Evolutionary conservation across 257 asterid species (phyloP).

Genomic region (Paraleonurus japonicus): DNA sequence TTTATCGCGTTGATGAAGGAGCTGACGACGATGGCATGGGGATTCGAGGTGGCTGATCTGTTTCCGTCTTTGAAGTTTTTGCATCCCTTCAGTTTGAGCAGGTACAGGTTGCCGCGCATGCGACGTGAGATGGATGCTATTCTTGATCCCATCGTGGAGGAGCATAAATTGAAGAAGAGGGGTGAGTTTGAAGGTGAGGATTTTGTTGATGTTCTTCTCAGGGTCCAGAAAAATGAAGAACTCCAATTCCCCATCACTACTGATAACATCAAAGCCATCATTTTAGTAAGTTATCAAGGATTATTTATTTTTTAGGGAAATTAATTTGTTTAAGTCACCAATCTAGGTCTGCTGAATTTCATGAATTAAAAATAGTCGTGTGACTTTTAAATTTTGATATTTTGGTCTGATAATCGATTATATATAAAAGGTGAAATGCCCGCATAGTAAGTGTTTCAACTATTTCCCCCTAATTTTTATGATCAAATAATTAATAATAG

Average conservation of each 20-base stretch:
- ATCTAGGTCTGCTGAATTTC: too few relatives aligned
- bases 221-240: slow-evolving; percentile 10
- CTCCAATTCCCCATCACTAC: slow-evolving; percentile 22
- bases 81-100: not conserved
- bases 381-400: too few relatives aligned
- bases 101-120: not conserved
- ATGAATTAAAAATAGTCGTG: too few relatives aligned
- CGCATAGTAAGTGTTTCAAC: too few relatives aligned
- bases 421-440: too few relatives aligned
- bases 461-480: too few relatives aligned
- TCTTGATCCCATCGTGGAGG: not conserved
- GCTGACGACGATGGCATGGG: not conserved
- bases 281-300: slow-evolving; percentile 19
- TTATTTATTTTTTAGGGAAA: too few relatives aligned
- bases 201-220: slow-evolving; percentile 25
- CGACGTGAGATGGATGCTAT: not conserved
- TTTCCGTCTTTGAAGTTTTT: not conserved
- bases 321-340: too few relatives aligned
- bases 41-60: slow-evolving; percentile 25
- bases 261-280: slow-evolving; percentile 30
- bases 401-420: too few relatives aligned
- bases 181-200: slow-evolving; percentile 14
- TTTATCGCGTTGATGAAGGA: too few relatives aligned
- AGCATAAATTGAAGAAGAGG: not conserved
- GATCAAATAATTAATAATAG: too few relatives aligned